These are phyloP conservation scores for Eucalyptus marginata DNA, from an alignment of 345 rosid genomes.

Conservation along the genomic window DNA sequence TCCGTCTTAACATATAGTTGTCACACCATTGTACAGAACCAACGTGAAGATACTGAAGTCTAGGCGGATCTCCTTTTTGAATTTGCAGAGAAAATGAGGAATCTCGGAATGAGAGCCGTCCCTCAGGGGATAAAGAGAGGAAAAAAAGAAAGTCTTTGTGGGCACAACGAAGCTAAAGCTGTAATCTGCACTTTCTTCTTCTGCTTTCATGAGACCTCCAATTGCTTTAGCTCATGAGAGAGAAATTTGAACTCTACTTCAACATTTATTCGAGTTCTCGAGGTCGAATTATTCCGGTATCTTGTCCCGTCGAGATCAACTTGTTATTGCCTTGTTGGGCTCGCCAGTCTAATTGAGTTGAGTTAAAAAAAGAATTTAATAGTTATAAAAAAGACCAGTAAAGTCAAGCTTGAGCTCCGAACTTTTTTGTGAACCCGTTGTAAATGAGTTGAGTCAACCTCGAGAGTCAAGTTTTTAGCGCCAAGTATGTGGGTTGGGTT, in stretches of 20 bases:
- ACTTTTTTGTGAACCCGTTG: not conserved
- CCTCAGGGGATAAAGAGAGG: not conserved
- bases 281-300: not conserved
- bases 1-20: not conserved
- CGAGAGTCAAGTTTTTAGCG: not conserved
- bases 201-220: not conserved
- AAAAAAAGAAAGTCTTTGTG: not conserved
- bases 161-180: not conserved
- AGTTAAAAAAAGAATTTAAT: not conserved
- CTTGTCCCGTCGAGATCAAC: not conserved
- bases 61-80: not conserved
- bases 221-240: not conserved
- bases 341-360: not conserved
- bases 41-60: not conserved
- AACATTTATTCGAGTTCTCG: not conserved
- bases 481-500: not conserved
- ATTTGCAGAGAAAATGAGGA: not conserved
- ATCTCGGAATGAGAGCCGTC: not conserved
- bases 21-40: not conserved
- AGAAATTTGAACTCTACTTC: not conserved
- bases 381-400: not conserved
- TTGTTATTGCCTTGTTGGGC: not conserved
- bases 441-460: not conserved
- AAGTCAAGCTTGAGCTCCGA: not conserved
- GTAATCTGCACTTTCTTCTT: not conserved